phyloP scores from a whole-genome alignment of 2,329 filamentous ascomycete species.

The Periglandula ipomoeae region DNA sequence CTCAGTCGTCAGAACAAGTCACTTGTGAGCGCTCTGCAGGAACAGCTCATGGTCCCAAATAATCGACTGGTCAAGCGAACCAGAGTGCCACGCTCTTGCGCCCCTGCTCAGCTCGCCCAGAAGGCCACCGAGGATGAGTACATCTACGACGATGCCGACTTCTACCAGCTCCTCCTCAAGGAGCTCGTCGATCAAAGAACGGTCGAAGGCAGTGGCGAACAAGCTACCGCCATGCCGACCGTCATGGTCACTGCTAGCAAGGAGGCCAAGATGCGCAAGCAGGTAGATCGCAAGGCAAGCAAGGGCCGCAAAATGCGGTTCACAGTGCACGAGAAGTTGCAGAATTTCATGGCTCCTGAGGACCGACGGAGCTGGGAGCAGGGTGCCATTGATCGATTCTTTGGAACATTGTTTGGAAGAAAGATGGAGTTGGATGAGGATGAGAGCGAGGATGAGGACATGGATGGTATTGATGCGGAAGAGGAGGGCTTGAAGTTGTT shows the following conservation, averaged over 20 bases:
- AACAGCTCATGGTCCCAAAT: slow-evolving; percentile 58
- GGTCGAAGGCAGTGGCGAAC: slow-evolving; percentile 49
- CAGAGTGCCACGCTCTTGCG: slow-evolving; percentile 65
- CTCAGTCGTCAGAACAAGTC: slow-evolving; percentile 23
- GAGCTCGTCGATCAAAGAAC: slow-evolving; percentile 87
- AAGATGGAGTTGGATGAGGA: slow-evolving; percentile 57
- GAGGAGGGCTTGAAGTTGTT: slow-evolving; percentile 47
- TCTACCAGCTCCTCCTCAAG: slow-evolving; percentile 88
- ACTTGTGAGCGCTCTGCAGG: slow-evolving; percentile 58
- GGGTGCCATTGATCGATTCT: slow-evolving; percentile 67
- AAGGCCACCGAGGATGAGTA: slow-evolving; percentile 47
- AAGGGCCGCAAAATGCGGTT: slow-evolving; percentile 93
- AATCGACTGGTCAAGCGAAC: slow-evolving; percentile 58
- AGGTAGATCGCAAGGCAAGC: slow-evolving; percentile 87
- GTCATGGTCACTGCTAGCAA: slow-evolving; percentile 59
- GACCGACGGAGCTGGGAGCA: slow-evolving; percentile 74
- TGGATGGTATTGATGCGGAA: slow-evolving; percentile 43
- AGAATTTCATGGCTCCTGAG: slow-evolving; percentile 96
- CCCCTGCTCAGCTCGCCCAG: slow-evolving; percentile 55
- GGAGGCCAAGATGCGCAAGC: slow-evolving; percentile 71
- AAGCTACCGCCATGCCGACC: slow-evolving; percentile 37
- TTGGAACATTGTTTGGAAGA: slow-evolving; percentile 65
- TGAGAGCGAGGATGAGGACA: slow-evolving; percentile 39
- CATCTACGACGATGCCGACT: slow-evolving; percentile 89
- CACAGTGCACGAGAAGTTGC: slow-evolving; percentile 91